Evolutionary conservation across 192 early-diverging fungal genomes (phyloP), one percentile per base, ranked within the genome.

Genomic region (Piromyces finnis): DNA sequence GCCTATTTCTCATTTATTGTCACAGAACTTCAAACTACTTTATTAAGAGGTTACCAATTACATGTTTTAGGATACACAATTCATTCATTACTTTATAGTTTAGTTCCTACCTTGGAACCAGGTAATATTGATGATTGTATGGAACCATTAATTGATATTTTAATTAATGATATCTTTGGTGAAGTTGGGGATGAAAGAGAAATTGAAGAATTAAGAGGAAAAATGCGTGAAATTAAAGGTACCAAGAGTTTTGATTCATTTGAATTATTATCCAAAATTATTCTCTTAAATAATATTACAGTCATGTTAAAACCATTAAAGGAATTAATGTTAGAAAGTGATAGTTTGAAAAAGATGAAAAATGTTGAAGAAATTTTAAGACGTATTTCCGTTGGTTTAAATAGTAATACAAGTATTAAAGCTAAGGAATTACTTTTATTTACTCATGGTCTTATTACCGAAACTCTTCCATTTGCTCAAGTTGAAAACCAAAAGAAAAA

Each of bases 61-160:
- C 97, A 99, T 84, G 94, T 99, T 18, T 90, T 99, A n/a, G 95
- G 94, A 59, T 98, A 92, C 85, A 98, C 97, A 1, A 81, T 97
- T 78, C 93, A 98, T 82, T 85, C 92, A 7, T 84, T 99, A 83
- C 83, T 98, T n/a, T 86, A 86, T 28, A 90, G 90, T 77, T 86
- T 96, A 39, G 82, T 89, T 29, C 86, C 88, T 27, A 87, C 84
- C 11, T 32, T 91, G 27, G 81, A 86, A 27, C 77, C 83, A 3
- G 94, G 94, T 29, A 88, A 90, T 7, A 83, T 98, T 29, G 96
- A 99, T 84, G 88, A 91, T 78, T 94, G 94, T 77, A 82, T 96
- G 18, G 88, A 88, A 41, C 86, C 86, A 22, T 84, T 98, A 36
- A 87, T 94, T 5, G 83, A 88, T 29, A 89, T 99, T 28, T 84